Evolutionary conservation across 2,329 filamentous ascomycete genomes (phyloP).

Genomic region (Pseudogymnoascus sp.): DNA sequence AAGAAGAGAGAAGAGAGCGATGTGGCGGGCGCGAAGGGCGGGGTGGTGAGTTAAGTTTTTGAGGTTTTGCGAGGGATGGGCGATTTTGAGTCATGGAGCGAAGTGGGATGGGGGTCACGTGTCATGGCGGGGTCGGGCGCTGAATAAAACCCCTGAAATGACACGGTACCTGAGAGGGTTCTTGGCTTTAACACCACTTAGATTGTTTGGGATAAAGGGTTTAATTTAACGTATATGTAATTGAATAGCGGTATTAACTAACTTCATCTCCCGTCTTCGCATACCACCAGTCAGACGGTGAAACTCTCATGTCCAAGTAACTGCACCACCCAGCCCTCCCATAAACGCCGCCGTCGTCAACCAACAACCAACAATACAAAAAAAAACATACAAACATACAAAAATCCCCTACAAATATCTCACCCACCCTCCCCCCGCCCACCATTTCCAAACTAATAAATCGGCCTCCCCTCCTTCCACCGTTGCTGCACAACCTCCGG

Average conservation of each 20-base stretch:
- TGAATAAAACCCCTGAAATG: not conserved
- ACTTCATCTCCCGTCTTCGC: not conserved
- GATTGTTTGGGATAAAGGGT: not conserved
- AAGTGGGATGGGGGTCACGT: not conserved
- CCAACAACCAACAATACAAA: not conserved
- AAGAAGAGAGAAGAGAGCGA: not conserved
- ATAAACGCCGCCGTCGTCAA: not conserved
- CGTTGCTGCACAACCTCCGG: conserved; percentile 18
- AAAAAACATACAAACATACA: not conserved
- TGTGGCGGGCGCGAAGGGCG: not conserved
- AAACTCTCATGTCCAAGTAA: not conserved
- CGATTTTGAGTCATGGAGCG: conserved; percentile 3
- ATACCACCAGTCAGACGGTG: not conserved
- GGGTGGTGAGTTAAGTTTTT: not conserved
- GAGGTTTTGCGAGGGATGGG: not conserved
- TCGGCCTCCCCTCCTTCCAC: conserved; percentile 27
- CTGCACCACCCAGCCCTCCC: not conserved
- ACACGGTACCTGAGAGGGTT: not conserved
- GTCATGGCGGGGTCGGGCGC: not conserved
- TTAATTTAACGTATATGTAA: conserved; percentile 1
- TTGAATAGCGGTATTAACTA: not conserved
- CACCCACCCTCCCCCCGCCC: too few relatives aligned
- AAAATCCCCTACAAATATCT: not conserved
- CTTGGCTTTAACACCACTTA: not conserved
- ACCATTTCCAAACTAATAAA: conserved; percentile 21